Percentiles rank a stretch among this genome's conserved stretches.
These are phyloP conservation scores for Phaseolus lunatus DNA, from an alignment of 306 rosid species.

Conservation along the genomic window DNA sequence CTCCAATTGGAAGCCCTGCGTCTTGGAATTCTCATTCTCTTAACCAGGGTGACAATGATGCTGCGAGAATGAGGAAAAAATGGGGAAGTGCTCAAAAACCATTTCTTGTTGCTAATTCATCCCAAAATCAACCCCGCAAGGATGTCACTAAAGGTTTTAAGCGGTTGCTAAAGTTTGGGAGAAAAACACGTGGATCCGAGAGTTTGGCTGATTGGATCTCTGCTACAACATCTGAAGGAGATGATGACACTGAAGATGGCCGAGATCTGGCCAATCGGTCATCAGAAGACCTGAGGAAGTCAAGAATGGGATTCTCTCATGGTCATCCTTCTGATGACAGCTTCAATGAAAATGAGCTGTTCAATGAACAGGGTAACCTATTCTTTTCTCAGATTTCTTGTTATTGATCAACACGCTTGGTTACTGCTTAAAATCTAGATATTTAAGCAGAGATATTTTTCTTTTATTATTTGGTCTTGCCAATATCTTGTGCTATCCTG, in stretches of 20 bases:
- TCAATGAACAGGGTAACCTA: conserved; percentile 79
- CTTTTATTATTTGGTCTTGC: background rate
- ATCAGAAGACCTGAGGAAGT: conserved; percentile 92
- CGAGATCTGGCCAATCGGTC: conserved; percentile 87
- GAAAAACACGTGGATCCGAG: conserved; percentile 94
- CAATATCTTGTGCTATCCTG: conserved; percentile 19
- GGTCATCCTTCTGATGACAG: conserved; percentile 85
- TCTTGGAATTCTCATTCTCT: conserved; percentile 92
- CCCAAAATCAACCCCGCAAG: conserved; percentile 88
- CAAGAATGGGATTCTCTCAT: conserved; percentile 95
- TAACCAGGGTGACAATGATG: conserved; percentile 80
- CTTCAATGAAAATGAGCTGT: conserved; percentile 84
- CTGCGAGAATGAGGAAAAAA: conserved; percentile 96
- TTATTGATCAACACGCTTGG: conserved; percentile 1
- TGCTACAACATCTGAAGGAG: conserved; percentile 99
- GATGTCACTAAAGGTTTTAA: conserved; percentile 95
- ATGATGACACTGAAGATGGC: conserved; percentile 94
- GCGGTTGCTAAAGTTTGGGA: conserved; percentile 88
- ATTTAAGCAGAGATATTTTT: conserved; percentile 11
- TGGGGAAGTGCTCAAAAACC: conserved; percentile 99
- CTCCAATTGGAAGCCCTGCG: conserved; percentile 97
- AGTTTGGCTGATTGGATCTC: conserved; percentile 90
- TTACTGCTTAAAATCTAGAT: background rate
- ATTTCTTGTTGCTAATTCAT: conserved; percentile 70
- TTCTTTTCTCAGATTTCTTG: conserved; percentile 38